Evolutionary conservation across 768 basidiomycete genomes (phyloP).

Genomic region (Boletus subcaerulescens): DNA sequence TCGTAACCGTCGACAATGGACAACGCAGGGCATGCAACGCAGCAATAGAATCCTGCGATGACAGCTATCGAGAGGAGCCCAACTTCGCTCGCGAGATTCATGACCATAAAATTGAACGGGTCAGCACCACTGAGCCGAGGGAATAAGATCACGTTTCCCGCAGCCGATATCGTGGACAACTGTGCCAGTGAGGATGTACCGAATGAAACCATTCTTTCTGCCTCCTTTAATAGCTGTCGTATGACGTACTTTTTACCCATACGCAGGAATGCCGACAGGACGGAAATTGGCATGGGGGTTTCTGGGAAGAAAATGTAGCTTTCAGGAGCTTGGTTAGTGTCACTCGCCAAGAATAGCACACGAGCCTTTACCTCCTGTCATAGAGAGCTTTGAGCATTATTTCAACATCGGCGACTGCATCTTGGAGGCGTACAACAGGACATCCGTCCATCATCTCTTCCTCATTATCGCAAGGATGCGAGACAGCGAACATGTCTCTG

Average conservation of each 20-base stretch:
- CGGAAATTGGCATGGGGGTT: constrained; percentile 9
- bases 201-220: constrained; percentile 1
- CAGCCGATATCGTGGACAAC: not conserved
- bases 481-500: constrained; percentile 26
- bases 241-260: constrained; percentile 16
- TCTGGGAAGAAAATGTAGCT: constrained; percentile 8
- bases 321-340: not conserved
- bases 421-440: constrained; percentile 18
- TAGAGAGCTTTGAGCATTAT: constrained; percentile 19
- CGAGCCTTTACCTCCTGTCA: constrained; percentile 10
- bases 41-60: constrained; percentile 3
- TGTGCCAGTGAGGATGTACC: not conserved
- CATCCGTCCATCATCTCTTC: constrained; percentile 17
- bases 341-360: not conserved
- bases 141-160: not conserved
- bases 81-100: constrained; percentile 13
- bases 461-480: not conserved
- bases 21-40: constrained; percentile 4
- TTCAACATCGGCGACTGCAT: constrained; percentile 12
- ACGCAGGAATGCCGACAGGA: constrained; percentile 9
- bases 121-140: constrained; percentile 7
- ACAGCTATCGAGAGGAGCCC: not conserved
- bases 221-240: constrained; percentile 11
- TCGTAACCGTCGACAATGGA: constrained; percentile 11
- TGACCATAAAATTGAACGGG: constrained; percentile 11